These are phyloP conservation scores for Darksidea phi DNA, from an alignment of 495 filamentous ascomycete species.

Conservation along the genomic window DNA sequence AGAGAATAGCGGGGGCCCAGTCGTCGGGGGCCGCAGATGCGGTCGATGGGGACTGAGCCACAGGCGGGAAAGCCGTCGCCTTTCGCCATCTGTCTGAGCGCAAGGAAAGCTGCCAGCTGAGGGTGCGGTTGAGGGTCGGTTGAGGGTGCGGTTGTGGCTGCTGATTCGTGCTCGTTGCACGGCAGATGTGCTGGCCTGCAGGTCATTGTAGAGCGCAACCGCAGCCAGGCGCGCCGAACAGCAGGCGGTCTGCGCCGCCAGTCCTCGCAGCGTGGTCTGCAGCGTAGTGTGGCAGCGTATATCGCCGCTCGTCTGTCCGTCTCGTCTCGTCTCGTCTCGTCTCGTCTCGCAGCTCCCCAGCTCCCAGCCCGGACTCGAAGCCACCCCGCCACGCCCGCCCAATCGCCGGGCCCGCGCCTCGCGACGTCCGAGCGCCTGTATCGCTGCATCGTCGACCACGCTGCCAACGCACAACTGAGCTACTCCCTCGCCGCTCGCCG, in stretches of 20 bases:
- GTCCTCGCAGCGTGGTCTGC: too few relatives aligned
- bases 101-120: not conserved
- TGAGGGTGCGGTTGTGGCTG: not conserved
- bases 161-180: constrained; percentile 18
- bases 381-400: constrained; percentile 18
- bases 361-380: constrained; percentile 14
- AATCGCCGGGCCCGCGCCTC: constrained; percentile 11
- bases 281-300: too few relatives aligned
- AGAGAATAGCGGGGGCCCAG: constrained; percentile 19
- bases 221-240: too few relatives aligned
- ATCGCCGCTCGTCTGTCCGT: not conserved
- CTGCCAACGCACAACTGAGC: constrained; percentile 20
- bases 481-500: not conserved
- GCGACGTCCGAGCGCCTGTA: not conserved
- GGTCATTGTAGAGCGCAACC: too few relatives aligned
- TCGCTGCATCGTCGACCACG: constrained; percentile 21
- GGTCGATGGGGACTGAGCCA: constrained; percentile 12
- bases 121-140: not conserved
- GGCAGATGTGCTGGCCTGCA: constrained; percentile 35
- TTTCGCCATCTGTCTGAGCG: too few relatives aligned
- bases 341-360: not conserved
- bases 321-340: not conserved
- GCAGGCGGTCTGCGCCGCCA: not conserved
- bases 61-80: constrained; percentile 25
- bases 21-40: constrained; percentile 4